phyloP scores from a whole-genome alignment of 805 yeast genomes.

The Yamadazyma akitaensis region DNA sequence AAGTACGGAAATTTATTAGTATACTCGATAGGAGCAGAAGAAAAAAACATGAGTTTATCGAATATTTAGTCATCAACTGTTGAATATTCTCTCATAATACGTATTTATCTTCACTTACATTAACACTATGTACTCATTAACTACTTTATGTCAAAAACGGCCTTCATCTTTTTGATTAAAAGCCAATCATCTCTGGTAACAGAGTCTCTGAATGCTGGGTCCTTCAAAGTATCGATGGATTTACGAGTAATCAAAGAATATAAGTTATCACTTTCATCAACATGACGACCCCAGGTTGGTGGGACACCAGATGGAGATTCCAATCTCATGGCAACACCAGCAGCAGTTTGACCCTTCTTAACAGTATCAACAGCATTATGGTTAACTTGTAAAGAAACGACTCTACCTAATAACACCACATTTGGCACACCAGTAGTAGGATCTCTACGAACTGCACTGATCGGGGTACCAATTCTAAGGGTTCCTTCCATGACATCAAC shows the following conservation, averaged over 20 bases:
- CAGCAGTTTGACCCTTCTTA: constrained; percentile 92
- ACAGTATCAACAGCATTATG: constrained; percentile 79
- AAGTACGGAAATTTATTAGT: neutral
- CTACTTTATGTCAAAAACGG: constrained; percentile 78
- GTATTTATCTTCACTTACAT: neutral
- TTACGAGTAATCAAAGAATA: constrained; percentile 88
- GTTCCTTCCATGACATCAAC: constrained; percentile 94
- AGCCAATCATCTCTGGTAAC: constrained; percentile 97
- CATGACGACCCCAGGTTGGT: constrained; percentile 99
- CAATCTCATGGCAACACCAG: constrained; percentile 98
- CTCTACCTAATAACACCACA: constrained; percentile 78
- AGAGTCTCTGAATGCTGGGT: constrained; percentile 93
- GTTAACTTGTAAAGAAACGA: constrained; percentile 90
- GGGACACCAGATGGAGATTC: constrained; percentile 90
- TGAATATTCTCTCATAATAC: too few relatives aligned
- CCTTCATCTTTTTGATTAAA: constrained; percentile 81
- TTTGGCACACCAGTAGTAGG: constrained; percentile 76
- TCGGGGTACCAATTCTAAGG: constrained; percentile 89
- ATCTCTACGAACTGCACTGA: constrained; percentile 86
- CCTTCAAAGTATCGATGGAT: constrained; percentile 95
- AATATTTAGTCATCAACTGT: neutral
- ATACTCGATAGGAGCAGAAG: neutral
- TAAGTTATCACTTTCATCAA: constrained; percentile 85
- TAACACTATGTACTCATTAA: neutral
- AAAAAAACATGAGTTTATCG: too few relatives aligned